Conservation (phyloP, 2,329 filamentous ascomycete species). For the Chalaropsis ovoidea region DNA sequence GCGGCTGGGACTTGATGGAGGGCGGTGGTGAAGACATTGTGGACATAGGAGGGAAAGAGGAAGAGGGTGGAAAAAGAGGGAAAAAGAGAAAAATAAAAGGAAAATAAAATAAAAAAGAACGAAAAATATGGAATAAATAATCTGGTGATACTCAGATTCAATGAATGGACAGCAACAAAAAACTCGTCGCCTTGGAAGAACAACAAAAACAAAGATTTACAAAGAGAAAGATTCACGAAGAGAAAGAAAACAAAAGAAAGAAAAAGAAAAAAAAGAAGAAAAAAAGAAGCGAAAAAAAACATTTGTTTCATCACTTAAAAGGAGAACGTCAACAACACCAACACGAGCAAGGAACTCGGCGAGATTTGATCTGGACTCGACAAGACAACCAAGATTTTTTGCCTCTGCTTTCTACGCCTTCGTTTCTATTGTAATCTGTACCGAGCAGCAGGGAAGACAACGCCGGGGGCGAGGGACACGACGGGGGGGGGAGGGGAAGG, state of each 20-base stretch:
- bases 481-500: neutral
- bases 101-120: neutral
- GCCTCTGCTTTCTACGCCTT: neutral
- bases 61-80: neutral
- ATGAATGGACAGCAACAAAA: conserved; percentile 4
- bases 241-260: neutral
- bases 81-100: neutral
- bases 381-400: neutral
- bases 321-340: conserved; percentile 4
- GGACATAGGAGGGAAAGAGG: neutral
- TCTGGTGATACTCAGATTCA: neutral
- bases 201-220: neutral
- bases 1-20: neutral
- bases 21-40: conserved; percentile 9
- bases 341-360: conserved; percentile 2
- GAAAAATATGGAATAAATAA: neutral
- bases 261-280: neutral
- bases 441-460: neutral
- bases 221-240: neutral
- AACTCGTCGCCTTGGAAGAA: neutral
- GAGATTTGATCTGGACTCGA: neutral
- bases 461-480: too few species aligned
- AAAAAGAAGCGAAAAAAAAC: neutral
- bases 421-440: neutral
- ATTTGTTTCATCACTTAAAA: neutral